A percentile compares a stretch with the other conserved stretches of the same genome.
These are phyloP conservation scores for Angomonas ambiguus DNA, from an alignment of 208 protist genomes.

Conservation along the genomic window DNA sequence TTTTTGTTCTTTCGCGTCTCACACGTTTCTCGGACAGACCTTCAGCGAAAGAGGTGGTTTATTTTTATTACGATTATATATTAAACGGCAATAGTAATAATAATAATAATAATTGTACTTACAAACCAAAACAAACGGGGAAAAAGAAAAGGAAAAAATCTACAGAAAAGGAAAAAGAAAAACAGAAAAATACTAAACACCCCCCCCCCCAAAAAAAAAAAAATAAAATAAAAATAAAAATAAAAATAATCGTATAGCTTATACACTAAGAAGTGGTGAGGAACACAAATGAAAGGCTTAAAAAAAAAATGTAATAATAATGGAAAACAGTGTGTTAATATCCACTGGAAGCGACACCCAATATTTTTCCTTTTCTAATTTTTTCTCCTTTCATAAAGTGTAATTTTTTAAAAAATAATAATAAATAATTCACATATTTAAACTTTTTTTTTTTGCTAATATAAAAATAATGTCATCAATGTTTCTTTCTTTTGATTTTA, in stretches of 20 bases:
- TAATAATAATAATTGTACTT: neutral
- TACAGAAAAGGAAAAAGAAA: neutral
- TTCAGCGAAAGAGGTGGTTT: neutral
- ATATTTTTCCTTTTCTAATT: neutral
- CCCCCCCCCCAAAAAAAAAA: constrained; percentile 11
- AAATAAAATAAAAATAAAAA: neutral
- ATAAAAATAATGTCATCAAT: neutral
- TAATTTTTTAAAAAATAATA: neutral
- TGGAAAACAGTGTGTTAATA: neutral
- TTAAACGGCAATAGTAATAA: neutral
- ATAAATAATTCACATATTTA: neutral
- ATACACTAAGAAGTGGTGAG: neutral
- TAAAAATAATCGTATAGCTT: constrained; percentile 6
- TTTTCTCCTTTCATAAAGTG: neutral
- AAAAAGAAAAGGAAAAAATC: neutral
- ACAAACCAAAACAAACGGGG: neutral
- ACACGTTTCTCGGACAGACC: neutral
- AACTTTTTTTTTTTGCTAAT: constrained; percentile 11
- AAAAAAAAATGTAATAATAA: neutral
- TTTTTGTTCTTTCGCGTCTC: constrained; percentile 17
- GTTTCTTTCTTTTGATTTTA: constrained; percentile 3
- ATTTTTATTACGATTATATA: neutral
- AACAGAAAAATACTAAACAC: constrained; percentile 3
- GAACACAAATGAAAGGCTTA: constrained; percentile 5
- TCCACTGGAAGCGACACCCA: neutral